These are phyloP conservation scores for Suillus clintonianus DNA, from an alignment of 768 basidiomycete genomes.

Conservation along the genomic window DNA sequence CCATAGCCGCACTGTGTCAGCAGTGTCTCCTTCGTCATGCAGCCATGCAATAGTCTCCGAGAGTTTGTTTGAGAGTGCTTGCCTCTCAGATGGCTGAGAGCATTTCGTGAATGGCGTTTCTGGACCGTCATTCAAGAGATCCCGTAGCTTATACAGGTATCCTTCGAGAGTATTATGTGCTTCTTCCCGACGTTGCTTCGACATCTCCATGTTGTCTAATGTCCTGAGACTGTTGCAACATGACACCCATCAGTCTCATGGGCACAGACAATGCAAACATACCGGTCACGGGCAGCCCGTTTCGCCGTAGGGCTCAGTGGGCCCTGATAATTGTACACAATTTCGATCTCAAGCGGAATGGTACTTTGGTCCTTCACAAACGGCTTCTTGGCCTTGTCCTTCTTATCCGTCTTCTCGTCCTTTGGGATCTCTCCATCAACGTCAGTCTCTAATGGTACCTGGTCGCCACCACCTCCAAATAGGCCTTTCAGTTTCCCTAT, in stretches of 20 bases:
- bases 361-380: slow-evolving; percentile 54
- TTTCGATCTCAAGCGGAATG: slow-evolving; percentile 64
- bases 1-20: slow-evolving; percentile 72
- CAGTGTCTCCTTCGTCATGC: slow-evolving; percentile 78
- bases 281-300: slow-evolving; percentile 72
- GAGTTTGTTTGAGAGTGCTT: slow-evolving; percentile 62
- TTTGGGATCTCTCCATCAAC: slow-evolving; percentile 31
- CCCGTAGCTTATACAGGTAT: slow-evolving; percentile 90
- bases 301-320: slow-evolving; percentile 83
- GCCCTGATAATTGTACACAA: slow-evolving; percentile 60
- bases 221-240: slow-evolving; percentile 62
- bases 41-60: slow-evolving; percentile 84
- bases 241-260: slow-evolving; percentile 8
- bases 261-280: slow-evolving; percentile 19
- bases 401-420: slow-evolving; percentile 40
- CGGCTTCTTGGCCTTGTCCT: slow-evolving; percentile 32
- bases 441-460: slow-evolving; percentile 30
- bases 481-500: slow-evolving; percentile 85
- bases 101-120: slow-evolving; percentile 84
- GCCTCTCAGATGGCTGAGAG: slow-evolving; percentile 72
- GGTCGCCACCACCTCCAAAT: slow-evolving; percentile 61
- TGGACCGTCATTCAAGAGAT: slow-evolving; percentile 67
- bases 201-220: slow-evolving; percentile 74
- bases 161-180: slow-evolving; percentile 89
- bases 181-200: slow-evolving; percentile 81